Conservation (phyloP, 208 protist genomes). For the Leishmania amazonensis region DNA sequence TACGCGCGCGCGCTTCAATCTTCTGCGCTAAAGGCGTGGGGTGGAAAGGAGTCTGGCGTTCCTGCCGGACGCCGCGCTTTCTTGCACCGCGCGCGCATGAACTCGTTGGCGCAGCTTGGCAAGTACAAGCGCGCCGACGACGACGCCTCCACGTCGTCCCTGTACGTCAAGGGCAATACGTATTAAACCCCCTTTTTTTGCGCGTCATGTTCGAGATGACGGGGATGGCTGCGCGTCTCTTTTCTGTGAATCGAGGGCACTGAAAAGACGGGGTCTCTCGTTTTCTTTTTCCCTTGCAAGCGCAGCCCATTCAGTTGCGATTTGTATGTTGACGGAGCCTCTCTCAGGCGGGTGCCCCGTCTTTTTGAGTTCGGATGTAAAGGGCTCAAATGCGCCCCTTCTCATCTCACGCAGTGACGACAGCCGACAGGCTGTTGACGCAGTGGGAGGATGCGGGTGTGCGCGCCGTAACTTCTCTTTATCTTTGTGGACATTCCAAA, state of each 20-base stretch:
- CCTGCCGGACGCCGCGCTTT: slow-evolving; percentile 53
- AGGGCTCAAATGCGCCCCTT: not conserved
- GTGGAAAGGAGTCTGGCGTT: slow-evolving; percentile 72
- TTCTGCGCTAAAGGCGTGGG: slow-evolving; percentile 93
- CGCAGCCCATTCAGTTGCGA: not conserved
- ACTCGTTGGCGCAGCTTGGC: slow-evolving; percentile 78
- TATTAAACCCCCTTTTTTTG: slow-evolving; percentile 46
- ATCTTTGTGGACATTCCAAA: not conserved
- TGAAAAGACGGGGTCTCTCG: not conserved
- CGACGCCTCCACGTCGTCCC: slow-evolving; percentile 69
- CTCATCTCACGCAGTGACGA: not conserved
- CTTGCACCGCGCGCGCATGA: slow-evolving; percentile 86
- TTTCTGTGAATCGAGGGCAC: not conserved
- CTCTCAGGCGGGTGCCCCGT: not conserved
- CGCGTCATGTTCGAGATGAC: not conserved
- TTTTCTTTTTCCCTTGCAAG: not conserved
- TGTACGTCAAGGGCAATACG: slow-evolving; percentile 89
- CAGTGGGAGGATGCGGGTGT: not conserved
- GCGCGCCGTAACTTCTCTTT: not conserved
- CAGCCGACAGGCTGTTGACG: too few relatives aligned
- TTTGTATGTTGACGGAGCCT: not conserved
- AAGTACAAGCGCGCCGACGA: slow-evolving; percentile 81
- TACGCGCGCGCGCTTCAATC: slow-evolving; percentile 96
- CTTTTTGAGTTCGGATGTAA: not conserved
- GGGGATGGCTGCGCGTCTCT: not conserved